Base-by-base conservation (phyloP, 306 rosid genomes). In the Oemleria cerasiformis region DNA sequence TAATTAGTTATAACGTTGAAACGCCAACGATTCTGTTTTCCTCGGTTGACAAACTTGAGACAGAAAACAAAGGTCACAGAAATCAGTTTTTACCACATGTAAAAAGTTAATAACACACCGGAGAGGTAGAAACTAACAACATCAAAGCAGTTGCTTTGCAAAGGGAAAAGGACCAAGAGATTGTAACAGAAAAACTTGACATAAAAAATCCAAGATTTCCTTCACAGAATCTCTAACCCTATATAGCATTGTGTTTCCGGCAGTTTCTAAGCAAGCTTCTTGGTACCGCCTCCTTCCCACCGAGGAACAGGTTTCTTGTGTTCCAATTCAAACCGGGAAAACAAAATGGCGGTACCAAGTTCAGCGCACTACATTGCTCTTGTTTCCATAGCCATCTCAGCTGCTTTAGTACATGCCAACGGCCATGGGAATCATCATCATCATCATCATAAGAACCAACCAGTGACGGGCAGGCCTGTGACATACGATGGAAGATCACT, bases 401-500 rank as follows among this genome's bases (percentile, higher is more conserved):
- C n/a, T 5, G 9, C 34, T 4, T 8, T 36, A 3, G 44, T 51
- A n/a, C n/a, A 49, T 2, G 41, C 59, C 30, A 36, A 17, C 49
- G 42, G 60, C 58, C 45, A 9, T 0, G 54, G 54, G 16, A 4
- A 15, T 21, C 53, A 47, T 30, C n/a, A n/a, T n/a, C 72, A 7
- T 20, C 72, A 30, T 67, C 34, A 3, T 23, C 42, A 14, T 58
- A 40, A 14, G 3, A 58, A 58, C 25, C 63, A 58, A 30, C 25
- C 63, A 49, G 4, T 54, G 4, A 30, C 36, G 65, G 43, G 41
- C 7, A 45, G 72, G 34, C 59, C 34, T 7, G 53, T 73, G 15
- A 17, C 67, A 14, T 76, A 73, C 58, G 84, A 76, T 44, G 21
- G 59, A 1, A 64, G 49, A 6, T 67, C 86, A 13, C 42, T 83